Evolutionary conservation across 1,284 basidiomycete species (phyloP).

Genomic region (Termitomyces sp.): DNA sequence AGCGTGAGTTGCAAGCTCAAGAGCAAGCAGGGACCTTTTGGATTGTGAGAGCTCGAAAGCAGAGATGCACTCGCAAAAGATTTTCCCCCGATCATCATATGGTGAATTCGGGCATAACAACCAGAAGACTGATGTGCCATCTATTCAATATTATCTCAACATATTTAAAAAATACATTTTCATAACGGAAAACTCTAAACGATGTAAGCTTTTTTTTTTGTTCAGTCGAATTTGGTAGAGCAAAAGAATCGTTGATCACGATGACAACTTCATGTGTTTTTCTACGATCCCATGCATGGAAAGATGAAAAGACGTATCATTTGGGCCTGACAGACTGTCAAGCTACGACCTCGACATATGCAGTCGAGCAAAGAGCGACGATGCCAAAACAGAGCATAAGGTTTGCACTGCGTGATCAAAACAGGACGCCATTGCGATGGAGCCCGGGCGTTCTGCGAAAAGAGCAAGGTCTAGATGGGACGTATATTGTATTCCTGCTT

Average conservation of each 20-base stretch:
- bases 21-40: constrained; percentile 16
- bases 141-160: background rate
- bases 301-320: background rate
- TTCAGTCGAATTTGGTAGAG: background rate
- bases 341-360: background rate
- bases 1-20: constrained; percentile 25
- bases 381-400: constrained; percentile 1
- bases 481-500: constrained; percentile 81
- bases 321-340: background rate
- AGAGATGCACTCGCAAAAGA: background rate
- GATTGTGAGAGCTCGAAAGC: background rate
- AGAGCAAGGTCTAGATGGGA: constrained; percentile 33
- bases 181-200: no score
- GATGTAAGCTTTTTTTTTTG: no score
- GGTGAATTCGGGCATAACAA: background rate
- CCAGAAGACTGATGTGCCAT: no score
- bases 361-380: background rate
- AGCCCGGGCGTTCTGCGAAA: background rate
- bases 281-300: background rate
- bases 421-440: background rate
- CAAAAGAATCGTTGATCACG: background rate
- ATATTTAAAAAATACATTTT: background rate
- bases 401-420: background rate
- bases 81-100: background rate
- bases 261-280: background rate